Conservation (phyloP, 208 protist genomes). For the Crithidia thermophila region DNA sequence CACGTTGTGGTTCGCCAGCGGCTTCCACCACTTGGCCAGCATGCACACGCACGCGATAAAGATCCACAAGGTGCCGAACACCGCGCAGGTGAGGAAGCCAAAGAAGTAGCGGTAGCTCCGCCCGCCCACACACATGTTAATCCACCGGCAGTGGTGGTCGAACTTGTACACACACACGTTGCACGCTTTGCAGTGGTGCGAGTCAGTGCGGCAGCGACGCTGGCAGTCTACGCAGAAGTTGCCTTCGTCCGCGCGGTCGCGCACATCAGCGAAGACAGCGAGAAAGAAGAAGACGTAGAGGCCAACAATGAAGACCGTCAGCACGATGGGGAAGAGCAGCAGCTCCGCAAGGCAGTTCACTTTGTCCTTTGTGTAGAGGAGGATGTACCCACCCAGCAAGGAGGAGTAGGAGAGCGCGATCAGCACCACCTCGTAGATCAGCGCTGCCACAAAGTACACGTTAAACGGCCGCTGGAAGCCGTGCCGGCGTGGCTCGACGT, state of each 20-base stretch:
- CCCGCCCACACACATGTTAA: constrained; percentile 86
- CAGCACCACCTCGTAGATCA: constrained; percentile 36
- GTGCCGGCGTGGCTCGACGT: constrained; percentile 46
- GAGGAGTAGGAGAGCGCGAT: constrained; percentile 43
- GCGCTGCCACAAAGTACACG: constrained; percentile 47
- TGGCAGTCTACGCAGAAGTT: constrained; percentile 60
- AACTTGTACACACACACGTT: constrained; percentile 84
- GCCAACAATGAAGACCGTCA: constrained; percentile 12
- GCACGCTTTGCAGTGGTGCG: constrained; percentile 90
- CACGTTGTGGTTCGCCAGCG: constrained; percentile 35
- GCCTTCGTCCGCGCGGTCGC: constrained; percentile 43
- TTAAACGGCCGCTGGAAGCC: constrained; percentile 64
- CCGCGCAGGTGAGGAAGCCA: constrained; percentile 41
- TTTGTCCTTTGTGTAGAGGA: constrained; percentile 45
- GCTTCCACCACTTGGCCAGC: constrained; percentile 62
- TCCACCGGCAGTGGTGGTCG: constrained; percentile 93
- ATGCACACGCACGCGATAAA: constrained; percentile 43
- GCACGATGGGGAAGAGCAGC: constrained; percentile 35
- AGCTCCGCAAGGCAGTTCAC: constrained; percentile 40
- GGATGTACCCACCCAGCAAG: constrained; percentile 43
- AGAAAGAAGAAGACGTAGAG: constrained; percentile 36
- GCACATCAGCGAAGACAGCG: constrained; percentile 48
- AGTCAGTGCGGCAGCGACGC: constrained; percentile 27
- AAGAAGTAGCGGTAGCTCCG: constrained; percentile 82
- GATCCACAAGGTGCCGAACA: constrained; percentile 24